Conservation (phyloP, 306 rosid species). For the Geum urbanum region DNA sequence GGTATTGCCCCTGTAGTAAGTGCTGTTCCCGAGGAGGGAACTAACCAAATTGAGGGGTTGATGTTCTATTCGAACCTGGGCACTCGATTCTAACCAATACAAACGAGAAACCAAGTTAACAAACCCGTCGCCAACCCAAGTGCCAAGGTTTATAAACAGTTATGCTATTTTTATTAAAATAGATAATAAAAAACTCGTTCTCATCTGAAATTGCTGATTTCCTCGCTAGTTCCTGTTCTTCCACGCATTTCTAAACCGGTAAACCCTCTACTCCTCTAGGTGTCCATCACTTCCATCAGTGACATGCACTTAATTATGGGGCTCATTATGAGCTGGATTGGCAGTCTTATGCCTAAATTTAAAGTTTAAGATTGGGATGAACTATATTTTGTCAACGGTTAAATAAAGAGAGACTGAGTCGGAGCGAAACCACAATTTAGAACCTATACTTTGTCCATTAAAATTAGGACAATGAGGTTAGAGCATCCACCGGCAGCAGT, state of each 20-base stretch:
- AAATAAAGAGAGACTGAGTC: too few relatives aligned
- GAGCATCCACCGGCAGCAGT: too few relatives aligned
- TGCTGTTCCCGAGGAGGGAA: conserved; percentile 13
- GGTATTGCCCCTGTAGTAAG: conserved; percentile 37
- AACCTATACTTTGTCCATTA: too few relatives aligned
- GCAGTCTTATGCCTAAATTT: too few relatives aligned
- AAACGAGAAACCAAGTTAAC: not conserved
- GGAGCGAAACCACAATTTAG: too few relatives aligned
- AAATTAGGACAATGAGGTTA: too few relatives aligned
- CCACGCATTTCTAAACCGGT: conserved; percentile 2
- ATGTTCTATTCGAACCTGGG: not conserved
- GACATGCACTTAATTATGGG: too few relatives aligned
- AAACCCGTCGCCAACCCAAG: not conserved
- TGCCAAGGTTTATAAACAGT: not conserved
- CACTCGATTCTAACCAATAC: not conserved
- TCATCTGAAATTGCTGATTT: conserved; percentile 1
- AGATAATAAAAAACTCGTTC: too few relatives aligned
- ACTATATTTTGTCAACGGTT: too few relatives aligned
- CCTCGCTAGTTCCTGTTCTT: not conserved
- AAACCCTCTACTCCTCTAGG: not conserved
- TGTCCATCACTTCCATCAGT: too few relatives aligned
- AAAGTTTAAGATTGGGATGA: too few relatives aligned
- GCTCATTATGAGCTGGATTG: too few relatives aligned
- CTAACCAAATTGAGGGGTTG: conserved; percentile 2
- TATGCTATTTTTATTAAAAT: not conserved